phyloP scores from a whole-genome alignment of 1,139 yeast species.

The Magnusiomyces suaveolens region DNA sequence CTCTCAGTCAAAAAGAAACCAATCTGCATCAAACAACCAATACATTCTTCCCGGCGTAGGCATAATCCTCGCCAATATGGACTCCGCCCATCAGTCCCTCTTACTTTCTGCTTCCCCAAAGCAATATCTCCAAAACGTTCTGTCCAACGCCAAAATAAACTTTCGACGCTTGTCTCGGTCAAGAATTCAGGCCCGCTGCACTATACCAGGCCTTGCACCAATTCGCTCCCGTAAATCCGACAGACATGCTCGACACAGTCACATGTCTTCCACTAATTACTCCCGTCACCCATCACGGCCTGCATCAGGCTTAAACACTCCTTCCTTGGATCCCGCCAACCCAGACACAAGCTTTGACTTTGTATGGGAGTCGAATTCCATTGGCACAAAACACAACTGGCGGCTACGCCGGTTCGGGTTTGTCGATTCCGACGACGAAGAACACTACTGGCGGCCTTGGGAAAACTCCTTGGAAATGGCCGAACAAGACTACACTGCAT shows the following conservation, averaged over 20 bases:
- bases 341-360: constrained; percentile 17
- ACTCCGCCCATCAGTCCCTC: no score
- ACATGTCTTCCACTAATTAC: no score
- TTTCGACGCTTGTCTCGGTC: constrained; percentile 18
- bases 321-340: background rate
- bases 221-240: no score
- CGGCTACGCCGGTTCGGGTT: constrained; percentile 20
- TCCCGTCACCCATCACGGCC: background rate
- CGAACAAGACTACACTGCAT: constrained; percentile 18
- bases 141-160: background rate
- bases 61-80: no score
- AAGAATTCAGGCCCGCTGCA: constrained; percentile 20
- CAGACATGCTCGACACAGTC: no score
- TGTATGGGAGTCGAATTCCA: constrained; percentile 24
- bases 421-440: constrained; percentile 23
- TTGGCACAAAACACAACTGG: constrained; percentile 18
- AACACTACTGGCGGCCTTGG: constrained; percentile 26
- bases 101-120: no score
- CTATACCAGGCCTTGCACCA: constrained; percentile 11
- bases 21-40: background rate
- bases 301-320: background rate
- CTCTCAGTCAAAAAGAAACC: no score
- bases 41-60: background rate
- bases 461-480: constrained; percentile 18
- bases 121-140: background rate